These are phyloP conservation scores for Fusarium sarcochroum DNA, from an alignment of 2,329 filamentous ascomycete genomes.

Conservation along the genomic window DNA sequence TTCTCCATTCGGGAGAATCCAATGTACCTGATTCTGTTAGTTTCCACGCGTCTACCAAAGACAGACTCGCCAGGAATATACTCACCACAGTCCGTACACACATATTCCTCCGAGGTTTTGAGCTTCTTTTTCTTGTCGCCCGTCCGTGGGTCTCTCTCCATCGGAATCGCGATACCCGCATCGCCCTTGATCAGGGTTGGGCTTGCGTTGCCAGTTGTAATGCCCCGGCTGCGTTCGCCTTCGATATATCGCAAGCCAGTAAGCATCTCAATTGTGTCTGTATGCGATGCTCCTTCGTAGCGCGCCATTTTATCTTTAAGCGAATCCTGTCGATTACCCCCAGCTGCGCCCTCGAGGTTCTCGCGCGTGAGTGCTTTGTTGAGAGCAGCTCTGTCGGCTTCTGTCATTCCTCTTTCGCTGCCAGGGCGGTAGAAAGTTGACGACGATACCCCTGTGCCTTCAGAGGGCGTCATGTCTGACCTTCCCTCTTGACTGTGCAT, in stretches of 20 bases:
- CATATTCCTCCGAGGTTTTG: slow-evolving; percentile 88
- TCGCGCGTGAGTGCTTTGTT: slow-evolving; percentile 82
- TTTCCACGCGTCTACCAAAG: neutral
- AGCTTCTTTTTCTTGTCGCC: slow-evolving; percentile 90
- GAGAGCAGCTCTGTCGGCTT: slow-evolving; percentile 73
- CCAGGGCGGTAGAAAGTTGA: slow-evolving; percentile 52
- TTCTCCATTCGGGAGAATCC: slow-evolving; percentile 96
- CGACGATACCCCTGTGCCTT: slow-evolving; percentile 58
- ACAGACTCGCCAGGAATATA: slow-evolving; percentile 26
- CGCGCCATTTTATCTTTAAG: slow-evolving; percentile 88
- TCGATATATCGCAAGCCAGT: slow-evolving; percentile 90
- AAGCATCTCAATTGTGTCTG: slow-evolving; percentile 92
- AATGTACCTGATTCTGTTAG: slow-evolving; percentile 71
- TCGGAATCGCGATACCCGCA: slow-evolving; percentile 85
- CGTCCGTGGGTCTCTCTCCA: slow-evolving; percentile 80
- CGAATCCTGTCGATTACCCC: slow-evolving; percentile 77
- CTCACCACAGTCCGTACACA: slow-evolving; percentile 92
- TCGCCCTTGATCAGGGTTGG: slow-evolving; percentile 88
- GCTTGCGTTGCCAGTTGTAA: slow-evolving; percentile 87
- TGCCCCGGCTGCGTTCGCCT: slow-evolving; percentile 88
- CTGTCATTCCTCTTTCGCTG: slow-evolving; percentile 69
- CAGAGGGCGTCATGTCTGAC: slow-evolving; percentile 67
- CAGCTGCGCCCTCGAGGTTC: slow-evolving; percentile 81
- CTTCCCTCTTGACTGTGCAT: slow-evolving; percentile 69
- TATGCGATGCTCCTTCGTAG: slow-evolving; percentile 81